These are phyloP conservation scores for Venturia oleaginea DNA, from an alignment of 2,329 filamentous ascomycete species.

Conservation along the genomic window DNA sequence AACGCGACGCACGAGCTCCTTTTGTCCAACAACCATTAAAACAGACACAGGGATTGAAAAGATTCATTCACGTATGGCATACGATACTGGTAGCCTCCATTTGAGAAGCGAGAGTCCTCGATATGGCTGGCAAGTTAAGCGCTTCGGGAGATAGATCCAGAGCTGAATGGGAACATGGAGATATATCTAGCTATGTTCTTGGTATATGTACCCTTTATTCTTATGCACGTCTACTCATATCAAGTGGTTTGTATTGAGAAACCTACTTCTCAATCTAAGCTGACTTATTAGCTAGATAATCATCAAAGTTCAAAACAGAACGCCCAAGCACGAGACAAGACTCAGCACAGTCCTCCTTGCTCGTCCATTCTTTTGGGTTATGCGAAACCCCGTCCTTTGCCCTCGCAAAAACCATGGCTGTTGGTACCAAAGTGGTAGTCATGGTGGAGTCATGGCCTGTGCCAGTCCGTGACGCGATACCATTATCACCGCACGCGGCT, in stretches of 20 bases:
- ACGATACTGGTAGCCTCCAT: too few species aligned
- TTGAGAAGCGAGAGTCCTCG: too few species aligned
- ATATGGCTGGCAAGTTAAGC: too few species aligned
- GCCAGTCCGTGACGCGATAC: conserved; percentile 18
- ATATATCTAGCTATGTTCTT: too few species aligned
- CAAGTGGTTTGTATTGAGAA: background rate
- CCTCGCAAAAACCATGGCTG: conserved; percentile 59
- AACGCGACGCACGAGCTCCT: too few species aligned
- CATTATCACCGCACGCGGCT: conserved; percentile 20
- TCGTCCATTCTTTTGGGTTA: conserved; percentile 54
- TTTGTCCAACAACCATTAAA: too few species aligned
- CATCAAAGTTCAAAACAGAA: conserved; percentile 23
- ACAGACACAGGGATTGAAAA: too few species aligned
- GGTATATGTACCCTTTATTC: too few species aligned
- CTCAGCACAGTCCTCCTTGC: conserved; percentile 47
- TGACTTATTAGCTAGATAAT: conserved; percentile 18
- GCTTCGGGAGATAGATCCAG: too few species aligned
- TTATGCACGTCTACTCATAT: background rate
- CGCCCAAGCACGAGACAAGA: conserved; percentile 20
- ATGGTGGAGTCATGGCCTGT: conserved; percentile 46
- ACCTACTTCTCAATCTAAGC: background rate
- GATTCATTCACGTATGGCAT: too few species aligned
- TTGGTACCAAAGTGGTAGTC: conserved; percentile 49
- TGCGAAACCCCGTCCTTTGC: conserved; percentile 55
- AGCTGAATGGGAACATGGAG: too few species aligned